Base-by-base conservation (phyloP, 805 yeast species). In the Kodamaea lidongshanica region DNA sequence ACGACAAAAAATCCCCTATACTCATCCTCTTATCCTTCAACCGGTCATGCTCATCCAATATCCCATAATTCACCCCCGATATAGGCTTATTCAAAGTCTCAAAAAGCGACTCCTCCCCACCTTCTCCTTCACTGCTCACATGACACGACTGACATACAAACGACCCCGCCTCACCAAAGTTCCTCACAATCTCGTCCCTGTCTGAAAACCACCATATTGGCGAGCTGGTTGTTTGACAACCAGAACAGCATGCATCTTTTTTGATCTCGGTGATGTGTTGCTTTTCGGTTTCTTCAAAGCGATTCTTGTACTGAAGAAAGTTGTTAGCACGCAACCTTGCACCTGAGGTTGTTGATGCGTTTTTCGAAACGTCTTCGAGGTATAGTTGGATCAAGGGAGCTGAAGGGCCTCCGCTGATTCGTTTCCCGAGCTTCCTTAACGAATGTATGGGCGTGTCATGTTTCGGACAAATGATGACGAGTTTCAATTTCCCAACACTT, bases 361-460 rank as follows among this genome's bases (percentile, higher is more conserved):
- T 12, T 27, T 42, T 52, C 8, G 41, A 24, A 8, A 58, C 19
- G 35, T 61, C 76, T 30, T 55, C 65, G 22, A 58, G 42, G 47
- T 56, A 71, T 20, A 61, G 42, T 35, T 52, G 58, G 8, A 71
- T 42, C 17, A 70, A 40, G 13, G 78, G 63, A 21, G 56, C 58
- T 37, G 56, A 41, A 23, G 46, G 26, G 17, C 38, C 28, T 5
- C 50, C 39, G 30, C 40, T 41, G 12, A 27, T 47, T 38, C 59
- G 32, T 37, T 44, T 60, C n/a, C 57, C 72, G 4, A 39, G 28
- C 3, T 46, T 32, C 19, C 61, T 40, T 30, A 65, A 35, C 2
- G 46, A 28, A 26, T 48, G 48, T n/a, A 64, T 38, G 0, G 44
- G 24, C 15, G 45, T 40, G 5, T 38, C 40, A 46, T 73, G 78